Conservation (phyloP, 805 yeast genomes). For the Metschnikowia arizonensis region DNA sequence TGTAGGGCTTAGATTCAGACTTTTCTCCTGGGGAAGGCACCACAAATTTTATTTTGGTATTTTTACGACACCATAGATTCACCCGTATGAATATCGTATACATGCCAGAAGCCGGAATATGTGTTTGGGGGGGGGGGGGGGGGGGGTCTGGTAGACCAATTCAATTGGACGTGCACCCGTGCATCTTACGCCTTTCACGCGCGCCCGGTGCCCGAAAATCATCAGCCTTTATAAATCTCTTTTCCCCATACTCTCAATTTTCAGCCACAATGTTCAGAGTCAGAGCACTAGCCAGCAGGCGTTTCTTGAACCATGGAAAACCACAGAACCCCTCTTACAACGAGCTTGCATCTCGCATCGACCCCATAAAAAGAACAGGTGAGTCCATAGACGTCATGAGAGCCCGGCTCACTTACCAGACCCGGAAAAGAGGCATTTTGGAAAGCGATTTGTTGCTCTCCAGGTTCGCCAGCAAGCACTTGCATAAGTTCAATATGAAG, state of each 20-base stretch:
- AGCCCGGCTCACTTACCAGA: constrained; percentile 87
- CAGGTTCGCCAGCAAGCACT: constrained; percentile 75
- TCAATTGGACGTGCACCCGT: neutral
- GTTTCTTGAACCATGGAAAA: constrained; percentile 36
- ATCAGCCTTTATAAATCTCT: too few species aligned
- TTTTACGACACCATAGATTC: too few species aligned
- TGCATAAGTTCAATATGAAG: constrained; percentile 52
- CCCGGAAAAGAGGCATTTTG: constrained; percentile 90
- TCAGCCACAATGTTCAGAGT: neutral
- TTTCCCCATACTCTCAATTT: neutral
- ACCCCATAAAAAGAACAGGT: constrained; percentile 72
- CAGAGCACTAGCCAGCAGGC: constrained; percentile 3
- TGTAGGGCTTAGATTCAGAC: too few species aligned
- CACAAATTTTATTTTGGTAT: too few species aligned
- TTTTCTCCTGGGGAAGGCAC: too few species aligned
- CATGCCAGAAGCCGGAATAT: too few species aligned
- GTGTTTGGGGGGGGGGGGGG: too few species aligned
- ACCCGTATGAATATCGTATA: too few species aligned
- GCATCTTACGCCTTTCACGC: neutral
- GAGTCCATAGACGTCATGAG: constrained; percentile 72
- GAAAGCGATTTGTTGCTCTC: constrained; percentile 87
- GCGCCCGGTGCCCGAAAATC: too few species aligned
- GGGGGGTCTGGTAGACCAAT: too few species aligned
- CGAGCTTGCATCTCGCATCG: constrained; percentile 58
- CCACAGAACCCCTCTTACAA: constrained; percentile 36